Conservation (phyloP, 1,284 basidiomycete genomes). For the Apiotrichum domesticum region DNA sequence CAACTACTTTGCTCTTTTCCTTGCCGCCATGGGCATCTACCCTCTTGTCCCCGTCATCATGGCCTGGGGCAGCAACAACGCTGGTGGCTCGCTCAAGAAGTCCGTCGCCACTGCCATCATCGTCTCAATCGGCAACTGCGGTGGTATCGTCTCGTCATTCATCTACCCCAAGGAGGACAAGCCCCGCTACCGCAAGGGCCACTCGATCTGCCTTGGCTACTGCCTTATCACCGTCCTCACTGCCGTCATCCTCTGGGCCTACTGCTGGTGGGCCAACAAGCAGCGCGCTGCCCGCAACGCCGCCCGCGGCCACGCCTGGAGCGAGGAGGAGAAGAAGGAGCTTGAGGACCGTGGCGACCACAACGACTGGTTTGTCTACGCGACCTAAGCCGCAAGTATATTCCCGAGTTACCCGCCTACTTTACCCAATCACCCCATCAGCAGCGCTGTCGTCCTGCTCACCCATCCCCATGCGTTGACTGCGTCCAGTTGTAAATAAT, state of each 20-base stretch:
- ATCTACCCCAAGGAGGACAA: constrained; percentile 43
- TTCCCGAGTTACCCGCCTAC: neutral
- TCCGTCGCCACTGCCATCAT: constrained; percentile 56
- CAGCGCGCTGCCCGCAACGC: constrained; percentile 26
- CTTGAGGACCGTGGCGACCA: constrained; percentile 34
- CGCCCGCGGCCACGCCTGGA: constrained; percentile 26
- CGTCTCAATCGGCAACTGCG: constrained; percentile 54
- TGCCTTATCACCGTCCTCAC: constrained; percentile 19
- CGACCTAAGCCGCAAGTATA: constrained; percentile 16
- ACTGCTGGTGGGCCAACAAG: constrained; percentile 23
- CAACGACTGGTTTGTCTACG: constrained; percentile 37
- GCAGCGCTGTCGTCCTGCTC: neutral
- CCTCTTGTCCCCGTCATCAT: constrained; percentile 54
- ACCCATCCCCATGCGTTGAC: neutral
- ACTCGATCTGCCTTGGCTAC: constrained; percentile 33
- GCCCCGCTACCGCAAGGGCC: constrained; percentile 27
- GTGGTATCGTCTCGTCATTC: constrained; percentile 52
- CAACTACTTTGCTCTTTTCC: constrained; percentile 54
- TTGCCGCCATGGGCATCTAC: constrained; percentile 56
- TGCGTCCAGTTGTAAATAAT: neutral
- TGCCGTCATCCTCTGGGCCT: constrained; percentile 22
- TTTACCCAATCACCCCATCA: neutral
- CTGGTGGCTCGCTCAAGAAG: constrained; percentile 55
- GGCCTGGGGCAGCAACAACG: constrained; percentile 56
- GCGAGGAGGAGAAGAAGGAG: constrained; percentile 28